Evolutionary conservation across 2,329 filamentous ascomycete species (phyloP), one percentile per base, ranked within the genome.

Genomic region (Pseudonectria buxi): DNA sequence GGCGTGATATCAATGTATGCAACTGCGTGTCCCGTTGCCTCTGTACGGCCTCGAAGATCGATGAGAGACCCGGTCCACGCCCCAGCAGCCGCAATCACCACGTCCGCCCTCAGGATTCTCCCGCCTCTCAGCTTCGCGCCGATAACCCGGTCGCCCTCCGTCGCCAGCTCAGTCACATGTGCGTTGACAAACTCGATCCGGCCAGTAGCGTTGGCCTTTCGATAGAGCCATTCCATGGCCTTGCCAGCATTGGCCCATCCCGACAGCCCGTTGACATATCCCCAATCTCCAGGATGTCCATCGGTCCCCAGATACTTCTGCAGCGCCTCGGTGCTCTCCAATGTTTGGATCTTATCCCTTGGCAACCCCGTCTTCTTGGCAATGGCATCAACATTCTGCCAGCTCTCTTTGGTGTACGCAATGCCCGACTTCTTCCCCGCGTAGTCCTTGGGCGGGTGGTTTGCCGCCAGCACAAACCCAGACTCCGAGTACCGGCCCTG

Each of bases 31-130:
- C 86, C 90, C 0, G 87, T 94, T 3, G 89, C 84, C 44, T 83
- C 75, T 26, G 80, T 81, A 29, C 84, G 76, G 16, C 86, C 86
- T 30, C 80, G 70, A 1, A 95, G 67, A 58, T 95, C 84, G 37
- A 95, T 64, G 14, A 95, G 70, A 2, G 75, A 72, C 3, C 81
- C 76, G 3, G 85, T 86, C 89, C 90, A 96, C 4, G 90, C 88
- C 12, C 90, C 90, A 0, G 88, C 80, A 0, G 90, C 88, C 3
- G 94, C 71, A 36, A 95, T 69, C 24, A 85, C 81, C 7, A 94
- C 69, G 39, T 86, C 83, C 2, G 83, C 85, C 4, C 61, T 63
- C 6, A 64, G 42, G 6, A 67, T 14, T 68, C 34, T 41, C 6
- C 54, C 53, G 31, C 58, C 51, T n/a, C 45, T 45, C 30, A 63